A percentile compares a stretch with the other conserved stretches of the same genome.
Conservation (phyloP, 2,329 filamentous ascomycete species). For the Fusarium cicatricum region DNA sequence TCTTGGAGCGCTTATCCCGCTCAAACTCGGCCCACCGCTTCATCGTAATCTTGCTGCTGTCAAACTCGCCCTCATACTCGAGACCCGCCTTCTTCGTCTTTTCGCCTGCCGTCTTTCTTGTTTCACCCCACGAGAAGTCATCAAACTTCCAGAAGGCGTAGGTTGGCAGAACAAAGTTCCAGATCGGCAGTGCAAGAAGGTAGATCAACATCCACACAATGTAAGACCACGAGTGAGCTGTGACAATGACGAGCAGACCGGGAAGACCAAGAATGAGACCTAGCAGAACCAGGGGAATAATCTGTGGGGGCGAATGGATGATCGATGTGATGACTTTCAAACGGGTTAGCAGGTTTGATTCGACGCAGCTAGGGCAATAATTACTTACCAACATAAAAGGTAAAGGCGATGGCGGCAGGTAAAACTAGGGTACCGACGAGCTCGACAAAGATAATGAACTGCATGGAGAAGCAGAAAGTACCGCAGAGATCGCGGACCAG, state of each 20-base stretch:
- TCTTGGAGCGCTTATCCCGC: conserved; percentile 63
- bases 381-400: conserved; percentile 88
- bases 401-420: conserved; percentile 95
- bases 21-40: conserved; percentile 99
- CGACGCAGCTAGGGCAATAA: not conserved
- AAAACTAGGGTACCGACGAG: conserved; percentile 93
- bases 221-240: conserved; percentile 91
- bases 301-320: conserved; percentile 75
- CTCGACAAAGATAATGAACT: conserved; percentile 97
- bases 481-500: conserved; percentile 95
- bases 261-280: conserved; percentile 93
- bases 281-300: conserved; percentile 90
- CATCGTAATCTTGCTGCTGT: conserved; percentile 99
- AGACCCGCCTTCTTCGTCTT: conserved; percentile 86
- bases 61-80: conserved; percentile 94
- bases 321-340: conserved; percentile 82
- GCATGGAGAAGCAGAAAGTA: conserved; percentile 99
- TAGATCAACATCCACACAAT: conserved; percentile 98
- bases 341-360: conserved; percentile 10
- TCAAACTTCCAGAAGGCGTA: conserved; percentile 99
- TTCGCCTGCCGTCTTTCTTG: conserved; percentile 91
- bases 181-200: conserved; percentile 88
- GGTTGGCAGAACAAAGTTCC: conserved; percentile 94
- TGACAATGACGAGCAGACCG: conserved; percentile 88
- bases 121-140: conserved; percentile 99